phyloP scores from a whole-genome alignment of 768 basidiomycete species.

The Rhodotorula sphaerocarpa region DNA sequence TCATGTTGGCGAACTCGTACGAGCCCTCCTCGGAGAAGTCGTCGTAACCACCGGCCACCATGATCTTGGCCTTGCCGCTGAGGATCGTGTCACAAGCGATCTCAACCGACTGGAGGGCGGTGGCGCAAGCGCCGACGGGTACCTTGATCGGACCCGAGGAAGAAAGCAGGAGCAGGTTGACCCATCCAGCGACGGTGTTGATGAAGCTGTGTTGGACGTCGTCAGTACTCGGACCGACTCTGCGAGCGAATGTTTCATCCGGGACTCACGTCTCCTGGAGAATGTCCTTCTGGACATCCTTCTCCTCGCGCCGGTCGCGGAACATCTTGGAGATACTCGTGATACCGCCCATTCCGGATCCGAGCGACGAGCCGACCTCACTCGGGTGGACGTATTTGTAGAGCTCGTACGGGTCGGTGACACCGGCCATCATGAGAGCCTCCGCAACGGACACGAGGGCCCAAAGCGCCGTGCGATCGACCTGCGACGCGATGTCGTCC shows the following conservation, averaged over 20 bases:
- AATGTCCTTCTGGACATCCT: slow-evolving; percentile 96
- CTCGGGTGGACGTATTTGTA: slow-evolving; percentile 96
- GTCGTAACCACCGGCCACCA: slow-evolving; percentile 98
- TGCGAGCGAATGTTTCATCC: background rate
- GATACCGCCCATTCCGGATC: slow-evolving; percentile 96
- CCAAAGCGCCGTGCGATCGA: slow-evolving; percentile 88
- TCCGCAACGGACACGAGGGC: slow-evolving; percentile 88
- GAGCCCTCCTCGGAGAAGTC: slow-evolving; percentile 98
- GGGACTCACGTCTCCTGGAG: slow-evolving; percentile 77
- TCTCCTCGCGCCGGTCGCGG: slow-evolving; percentile 95
- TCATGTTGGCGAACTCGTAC: slow-evolving; percentile 99
- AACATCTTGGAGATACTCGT: slow-evolving; percentile 76
- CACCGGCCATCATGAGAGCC: slow-evolving; percentile 90
- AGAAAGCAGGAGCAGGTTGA: slow-evolving; percentile 86
- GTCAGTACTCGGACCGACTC: background rate
- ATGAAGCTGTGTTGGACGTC: slow-evolving; percentile 62
- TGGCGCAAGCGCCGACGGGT: slow-evolving; percentile 97
- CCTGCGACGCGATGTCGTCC: slow-evolving; percentile 87
- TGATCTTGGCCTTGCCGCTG: slow-evolving; percentile 94
- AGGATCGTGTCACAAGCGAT: slow-evolving; percentile 94
- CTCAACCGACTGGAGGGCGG: slow-evolving; percentile 92
- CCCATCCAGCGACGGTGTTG: slow-evolving; percentile 97
- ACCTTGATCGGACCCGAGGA: slow-evolving; percentile 98
- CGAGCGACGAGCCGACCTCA: slow-evolving; percentile 85
- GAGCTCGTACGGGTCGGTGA: slow-evolving; percentile 95